Evolutionary conservation across 164 flowering plant species (phyloP), one percentile per base, ranked within the genome.

Genomic region (Saururus chinensis): DNA sequence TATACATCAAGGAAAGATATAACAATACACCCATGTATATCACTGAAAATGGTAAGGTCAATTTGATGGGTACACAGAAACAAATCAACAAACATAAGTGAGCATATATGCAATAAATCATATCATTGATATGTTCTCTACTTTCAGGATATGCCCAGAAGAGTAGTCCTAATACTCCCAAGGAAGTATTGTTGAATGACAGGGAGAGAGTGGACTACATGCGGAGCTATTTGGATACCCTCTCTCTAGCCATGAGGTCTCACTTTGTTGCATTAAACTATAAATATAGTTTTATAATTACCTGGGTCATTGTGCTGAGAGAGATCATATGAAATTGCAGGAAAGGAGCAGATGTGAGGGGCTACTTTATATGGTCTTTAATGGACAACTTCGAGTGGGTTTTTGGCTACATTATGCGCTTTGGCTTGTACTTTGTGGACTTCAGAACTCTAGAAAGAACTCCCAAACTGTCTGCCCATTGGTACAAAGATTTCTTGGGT

Each of bases 351-450:
- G 71, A 83, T 66, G 91, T 85, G 3, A 74, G 81, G 6, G 84
- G 88, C 30, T 83, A 85, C 61, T 83, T 83, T 30, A 55, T 73
- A 19, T 85, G 92, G 92, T 70, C 75, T 16, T 70, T 85, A 67
- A 68, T 85, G 71, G 88, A 83, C 59, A 76, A 76, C 61, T 83
- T 80, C 16, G 86, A 83, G 66, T 83, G 88, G 92, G 3, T 51
- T 0, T 21, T 8, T n/a, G 92, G 88, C 4, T 83, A 79, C 25
- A 52, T 55, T 24, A 0, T 60, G 4, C 73, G 74, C 40, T 83
- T 77, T 68, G 92, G 92, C 25, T 69, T 85, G 7, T 63, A 78
- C 62, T 53, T 76, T 37, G 79, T 85, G 7, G 86, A 85, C 61
- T 76, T 60, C 25, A 17, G 21, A 13, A 82, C 84, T 0, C 69